These are phyloP conservation scores for Ophiocordyceps sinensis DNA, from an alignment of 2,329 filamentous ascomycete genomes.

Conservation along the genomic window DNA sequence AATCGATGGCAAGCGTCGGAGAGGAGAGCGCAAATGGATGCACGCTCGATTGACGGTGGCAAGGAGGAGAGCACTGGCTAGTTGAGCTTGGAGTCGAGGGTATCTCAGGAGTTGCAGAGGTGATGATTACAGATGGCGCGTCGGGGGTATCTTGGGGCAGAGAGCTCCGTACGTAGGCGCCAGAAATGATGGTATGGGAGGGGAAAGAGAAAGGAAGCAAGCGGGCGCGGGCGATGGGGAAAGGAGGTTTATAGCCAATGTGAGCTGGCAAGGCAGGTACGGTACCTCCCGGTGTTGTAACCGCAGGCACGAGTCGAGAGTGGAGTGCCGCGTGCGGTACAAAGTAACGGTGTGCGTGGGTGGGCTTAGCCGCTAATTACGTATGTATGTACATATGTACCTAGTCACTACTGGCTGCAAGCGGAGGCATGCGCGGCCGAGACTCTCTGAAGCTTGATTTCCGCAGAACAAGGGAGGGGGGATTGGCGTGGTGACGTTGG, in stretches of 20 bases:
- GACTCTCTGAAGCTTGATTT: slow-evolving; percentile 7
- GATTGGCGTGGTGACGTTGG: slow-evolving; percentile 17
- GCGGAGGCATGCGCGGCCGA: background rate
- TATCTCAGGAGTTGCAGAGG: background rate
- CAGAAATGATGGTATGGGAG: background rate
- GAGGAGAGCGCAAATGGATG: too few relatives aligned
- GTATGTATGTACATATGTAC: too few relatives aligned
- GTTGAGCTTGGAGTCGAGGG: slow-evolving; percentile 1
- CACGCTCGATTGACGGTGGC: too few relatives aligned
- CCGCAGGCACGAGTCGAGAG: too few relatives aligned
- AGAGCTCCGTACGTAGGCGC: background rate
- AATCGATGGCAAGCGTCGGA: too few relatives aligned
- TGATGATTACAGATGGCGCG: background rate
- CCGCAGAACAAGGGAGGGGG: slow-evolving; percentile 1
- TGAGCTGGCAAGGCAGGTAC: slow-evolving; percentile 1
- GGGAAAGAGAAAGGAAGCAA: background rate
- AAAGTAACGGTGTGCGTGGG: too few relatives aligned
- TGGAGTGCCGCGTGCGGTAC: too few relatives aligned
- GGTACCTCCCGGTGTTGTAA: background rate
- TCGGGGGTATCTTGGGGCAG: background rate
- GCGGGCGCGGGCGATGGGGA: background rate
- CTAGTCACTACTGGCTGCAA: too few relatives aligned
- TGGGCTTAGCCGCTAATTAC: too few relatives aligned
- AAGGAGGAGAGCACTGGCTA: background rate
- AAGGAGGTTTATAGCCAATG: slow-evolving; percentile 9